Percentiles rank a stretch among this genome's conserved stretches.
Conservation (phyloP, 805 yeast genomes). For the Metschnikowia drakensbergensis region DNA sequence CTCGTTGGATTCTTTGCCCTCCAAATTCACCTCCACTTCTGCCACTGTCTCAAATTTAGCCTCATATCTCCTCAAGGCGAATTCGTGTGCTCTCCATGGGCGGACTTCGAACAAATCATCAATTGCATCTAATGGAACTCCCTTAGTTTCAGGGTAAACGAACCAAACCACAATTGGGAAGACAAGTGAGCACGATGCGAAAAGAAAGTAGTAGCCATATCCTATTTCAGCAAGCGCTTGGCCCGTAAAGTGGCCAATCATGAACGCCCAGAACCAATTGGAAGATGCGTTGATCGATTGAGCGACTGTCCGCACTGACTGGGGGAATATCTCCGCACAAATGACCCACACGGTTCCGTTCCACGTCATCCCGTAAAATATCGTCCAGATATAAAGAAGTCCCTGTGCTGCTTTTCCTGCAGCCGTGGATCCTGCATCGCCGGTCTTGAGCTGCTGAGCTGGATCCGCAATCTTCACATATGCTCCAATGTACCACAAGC, state of each 20-base stretch:
- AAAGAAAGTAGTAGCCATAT: slow-evolving; percentile 44
- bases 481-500: slow-evolving; percentile 49
- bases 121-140: slow-evolving; percentile 33
- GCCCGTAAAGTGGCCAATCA: slow-evolving; percentile 45
- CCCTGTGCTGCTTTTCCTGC: slow-evolving; percentile 44
- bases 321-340: slow-evolving; percentile 45
- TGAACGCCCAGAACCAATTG: slow-evolving; percentile 50
- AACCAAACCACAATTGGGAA: slow-evolving; percentile 29
- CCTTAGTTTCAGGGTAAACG: slow-evolving; percentile 38
- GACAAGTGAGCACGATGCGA: slow-evolving; percentile 29
- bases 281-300: slow-evolving; percentile 43
- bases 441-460: slow-evolving; percentile 18
- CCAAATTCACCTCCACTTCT: not conserved
- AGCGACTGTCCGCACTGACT: slow-evolving; percentile 39
- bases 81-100: slow-evolving; percentile 30
- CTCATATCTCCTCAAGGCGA: slow-evolving; percentile 24
- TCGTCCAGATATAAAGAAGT: slow-evolving; percentile 45
- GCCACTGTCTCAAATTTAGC: slow-evolving; percentile 15
- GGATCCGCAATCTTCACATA: slow-evolving; percentile 40
- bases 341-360: slow-evolving; percentile 47
- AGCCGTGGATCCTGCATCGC: slow-evolving; percentile 25
- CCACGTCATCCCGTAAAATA: slow-evolving; percentile 43
- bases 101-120: slow-evolving; percentile 32
- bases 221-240: slow-evolving; percentile 42
- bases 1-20: slow-evolving; percentile 3